Conservation (phyloP, 768 basidiomycete genomes). For the Tephrocybe sp. region DNA sequence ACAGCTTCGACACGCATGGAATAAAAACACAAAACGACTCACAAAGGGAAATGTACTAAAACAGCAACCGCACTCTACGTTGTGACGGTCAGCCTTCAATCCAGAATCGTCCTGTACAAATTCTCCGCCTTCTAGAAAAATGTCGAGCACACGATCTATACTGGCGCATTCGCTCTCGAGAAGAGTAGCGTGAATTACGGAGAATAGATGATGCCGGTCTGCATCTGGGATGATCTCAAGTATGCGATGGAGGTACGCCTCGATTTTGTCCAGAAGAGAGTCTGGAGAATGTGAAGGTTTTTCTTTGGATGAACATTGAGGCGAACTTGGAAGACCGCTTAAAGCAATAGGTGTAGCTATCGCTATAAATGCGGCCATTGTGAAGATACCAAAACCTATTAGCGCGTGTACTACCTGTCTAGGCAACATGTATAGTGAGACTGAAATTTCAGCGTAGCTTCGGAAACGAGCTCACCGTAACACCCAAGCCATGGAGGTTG, state of each 20-base stretch:
- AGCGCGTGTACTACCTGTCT: slow-evolving; percentile 2
- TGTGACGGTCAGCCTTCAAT: slow-evolving; percentile 33
- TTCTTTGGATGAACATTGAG: not conserved
- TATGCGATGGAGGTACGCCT: slow-evolving; percentile 40
- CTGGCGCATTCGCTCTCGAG: slow-evolving; percentile 35
- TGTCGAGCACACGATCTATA: slow-evolving; percentile 53
- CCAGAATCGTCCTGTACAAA: slow-evolving; percentile 27
- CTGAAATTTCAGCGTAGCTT: not conserved
- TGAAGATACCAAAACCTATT: not conserved
- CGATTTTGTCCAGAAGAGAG: slow-evolving; percentile 6
- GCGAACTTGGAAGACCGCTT: not conserved
- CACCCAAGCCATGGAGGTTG: not conserved
- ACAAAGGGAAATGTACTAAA: slow-evolving; percentile 73
- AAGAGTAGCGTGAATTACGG: slow-evolving; percentile 44
- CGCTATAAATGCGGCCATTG: slow-evolving; percentile 1
- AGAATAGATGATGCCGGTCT: slow-evolving; percentile 45
- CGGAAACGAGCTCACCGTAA: not conserved
- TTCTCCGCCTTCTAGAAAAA: slow-evolving; percentile 55
- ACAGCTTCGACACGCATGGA: not conserved
- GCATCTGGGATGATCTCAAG: slow-evolving; percentile 74
- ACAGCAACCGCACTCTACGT: slow-evolving; percentile 86
- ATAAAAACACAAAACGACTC: slow-evolving; percentile 27
- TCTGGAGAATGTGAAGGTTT: not conserved
- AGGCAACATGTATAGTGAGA: not conserved
- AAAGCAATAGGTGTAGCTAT: slow-evolving; percentile 3